Base-by-base conservation (phyloP, 305 asterid species). In the Euphrasia arctica region DNA sequence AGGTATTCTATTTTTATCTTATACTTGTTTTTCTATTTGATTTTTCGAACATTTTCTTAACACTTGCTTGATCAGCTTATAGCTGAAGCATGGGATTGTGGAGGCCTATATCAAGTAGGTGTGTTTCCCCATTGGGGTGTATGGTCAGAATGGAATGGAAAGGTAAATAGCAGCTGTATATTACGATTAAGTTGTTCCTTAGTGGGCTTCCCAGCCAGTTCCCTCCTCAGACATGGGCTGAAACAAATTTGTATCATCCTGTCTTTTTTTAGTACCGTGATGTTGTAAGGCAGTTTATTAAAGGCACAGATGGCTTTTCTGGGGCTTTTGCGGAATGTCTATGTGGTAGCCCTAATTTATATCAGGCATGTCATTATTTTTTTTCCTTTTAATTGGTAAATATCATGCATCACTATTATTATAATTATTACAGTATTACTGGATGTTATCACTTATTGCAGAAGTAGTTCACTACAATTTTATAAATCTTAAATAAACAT, bases 41-140 rank as follows among this genome's bases (percentile, higher is more conserved):
- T n/a, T 2, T 32, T 65, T 39, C 25, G 4, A 29, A 10, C 11
- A 14, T 25, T 11, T 55, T 18, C 1, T 8, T 39, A 7, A 39
- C 9, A 39, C 9, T 39, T 39, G 62, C 62, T 60, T 64, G 50
- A 58, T 55, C 75, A 93, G 99, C 99, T 93, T 65, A 82, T 93
- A 72, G 99, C 99, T 56, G 99, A 93, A 82, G 96, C 97, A 63
- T 93, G 99, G 99, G 99, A 93, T 75, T 93, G 99, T 76, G 99
- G 97, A 65, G 99, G 99, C 74, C 97, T 93, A 58, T 93, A 93
- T 80, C 99, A 93, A 83, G 97, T 93, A 58, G 99, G 99, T 59
- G 59, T 15, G 64, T 93, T 93, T 76, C 96, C 99, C 51, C 99
- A 90, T 60, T 90, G 95, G 95, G 96, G 99, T 68, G 71, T 86